Conservation (phyloP, 345 rosid genomes). For the Nasturtium officinale region DNA sequence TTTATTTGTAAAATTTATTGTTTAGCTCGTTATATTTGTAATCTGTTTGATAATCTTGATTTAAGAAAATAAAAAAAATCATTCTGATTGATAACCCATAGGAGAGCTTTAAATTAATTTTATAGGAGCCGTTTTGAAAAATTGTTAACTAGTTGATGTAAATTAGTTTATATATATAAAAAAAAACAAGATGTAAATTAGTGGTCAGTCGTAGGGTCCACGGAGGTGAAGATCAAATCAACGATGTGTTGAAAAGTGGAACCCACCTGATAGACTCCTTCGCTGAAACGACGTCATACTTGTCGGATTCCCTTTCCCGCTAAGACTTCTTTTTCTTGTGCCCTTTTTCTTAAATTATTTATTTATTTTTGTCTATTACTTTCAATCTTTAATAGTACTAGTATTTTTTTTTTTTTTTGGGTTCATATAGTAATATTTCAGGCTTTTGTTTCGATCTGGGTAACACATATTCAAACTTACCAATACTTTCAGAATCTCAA, state of each 20-base stretch:
- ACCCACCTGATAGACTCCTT: constrained; percentile 38
- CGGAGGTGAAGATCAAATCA: constrained; percentile 27
- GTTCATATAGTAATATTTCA: constrained; percentile 15
- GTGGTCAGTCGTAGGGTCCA: constrained; percentile 40
- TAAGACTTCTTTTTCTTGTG: constrained; percentile 38
- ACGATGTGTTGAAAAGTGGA: constrained; percentile 35
- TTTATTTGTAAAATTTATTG: background rate
- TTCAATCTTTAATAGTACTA: background rate
- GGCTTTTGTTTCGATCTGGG: constrained; percentile 25
- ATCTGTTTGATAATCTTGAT: background rate
- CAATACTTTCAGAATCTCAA: background rate
- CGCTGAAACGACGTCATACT: constrained; percentile 42
- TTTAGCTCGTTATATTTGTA: background rate
- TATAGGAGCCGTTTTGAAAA: too few species aligned
- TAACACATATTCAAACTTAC: constrained; percentile 32
- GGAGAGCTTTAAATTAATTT: background rate
- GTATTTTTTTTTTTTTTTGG: too few species aligned
- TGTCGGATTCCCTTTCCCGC: constrained; percentile 50
- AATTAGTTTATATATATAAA: too few species aligned
- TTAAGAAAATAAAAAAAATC: too few species aligned
- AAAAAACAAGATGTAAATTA: too few species aligned
- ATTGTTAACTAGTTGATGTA: too few species aligned
- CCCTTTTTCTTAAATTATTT: background rate
- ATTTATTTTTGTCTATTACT: background rate
- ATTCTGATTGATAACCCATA: background rate